phyloP scores from a whole-genome alignment of 1,139 yeast species.

The Debaryomycetaceae sp. region DNA sequence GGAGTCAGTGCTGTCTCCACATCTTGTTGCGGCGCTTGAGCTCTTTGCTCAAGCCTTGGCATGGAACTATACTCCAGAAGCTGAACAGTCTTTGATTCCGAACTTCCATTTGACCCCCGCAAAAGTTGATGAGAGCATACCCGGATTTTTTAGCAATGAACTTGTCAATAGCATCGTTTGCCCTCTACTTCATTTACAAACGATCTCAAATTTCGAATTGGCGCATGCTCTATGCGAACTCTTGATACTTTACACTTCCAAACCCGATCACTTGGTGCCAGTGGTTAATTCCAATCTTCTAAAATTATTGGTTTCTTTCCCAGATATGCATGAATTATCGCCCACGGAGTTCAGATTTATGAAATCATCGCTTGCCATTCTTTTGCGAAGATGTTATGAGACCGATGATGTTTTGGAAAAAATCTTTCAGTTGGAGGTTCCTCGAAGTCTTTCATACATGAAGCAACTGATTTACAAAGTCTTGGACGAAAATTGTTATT shows the following conservation, averaged over 20 bases:
- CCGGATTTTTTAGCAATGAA: neutral
- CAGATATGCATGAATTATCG: constrained; percentile 6
- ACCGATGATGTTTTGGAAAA: constrained; percentile 37
- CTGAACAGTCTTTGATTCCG: constrained; percentile 11
- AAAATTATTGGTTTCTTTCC: constrained; percentile 9
- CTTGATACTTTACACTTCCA: constrained; percentile 41
- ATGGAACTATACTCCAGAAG: constrained; percentile 30
- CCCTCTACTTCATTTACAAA: constrained; percentile 25
- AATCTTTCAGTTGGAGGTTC: constrained; percentile 39
- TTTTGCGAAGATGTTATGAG: constrained; percentile 66
- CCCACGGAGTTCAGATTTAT: constrained; percentile 8
- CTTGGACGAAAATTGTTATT: constrained; percentile 43
- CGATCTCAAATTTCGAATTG: constrained; percentile 30
- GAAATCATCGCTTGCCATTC: constrained; percentile 18
- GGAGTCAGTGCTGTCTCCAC: constrained; percentile 25
- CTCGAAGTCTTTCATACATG: constrained; percentile 5
- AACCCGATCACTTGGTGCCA: constrained; percentile 23
- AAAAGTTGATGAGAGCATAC: neutral
- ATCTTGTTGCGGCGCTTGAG: constrained; percentile 41
- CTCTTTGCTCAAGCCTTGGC: constrained; percentile 40
- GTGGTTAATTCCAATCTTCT: constrained; percentile 35
- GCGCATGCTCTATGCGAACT: constrained; percentile 43
- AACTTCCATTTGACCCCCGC: no score
- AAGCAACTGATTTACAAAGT: constrained; percentile 40
- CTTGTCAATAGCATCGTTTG: constrained; percentile 26